A percentile compares a stretch with the other conserved stretches of the same genome.
Conservation (phyloP, 140 eudicot species). For the Erigeron philadelphicus region DNA sequence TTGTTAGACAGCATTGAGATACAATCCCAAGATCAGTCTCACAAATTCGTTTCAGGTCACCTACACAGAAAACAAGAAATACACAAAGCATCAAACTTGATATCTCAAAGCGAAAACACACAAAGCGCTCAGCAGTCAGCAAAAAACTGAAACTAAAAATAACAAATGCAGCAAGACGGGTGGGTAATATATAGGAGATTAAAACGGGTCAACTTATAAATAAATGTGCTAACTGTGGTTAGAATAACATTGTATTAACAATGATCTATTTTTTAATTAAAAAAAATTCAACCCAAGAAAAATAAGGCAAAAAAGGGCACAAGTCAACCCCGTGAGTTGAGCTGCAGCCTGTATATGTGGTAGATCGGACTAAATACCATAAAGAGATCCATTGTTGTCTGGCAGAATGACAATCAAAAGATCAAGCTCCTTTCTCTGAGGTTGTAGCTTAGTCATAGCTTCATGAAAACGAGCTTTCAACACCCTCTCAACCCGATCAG, state of each 20-base stretch:
- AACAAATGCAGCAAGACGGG: too few species aligned
- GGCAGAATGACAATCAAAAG: slow-evolving; percentile 77
- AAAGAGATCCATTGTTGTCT: slow-evolving; percentile 84
- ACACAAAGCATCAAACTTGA: not conserved
- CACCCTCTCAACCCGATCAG: slow-evolving; percentile 79
- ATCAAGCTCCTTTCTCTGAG: slow-evolving; percentile 67
- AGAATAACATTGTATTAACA: not conserved
- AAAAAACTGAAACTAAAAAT: not conserved
- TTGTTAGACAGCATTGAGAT: slow-evolving; percentile 86
- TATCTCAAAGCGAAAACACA: too few species aligned
- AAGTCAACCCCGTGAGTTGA: not conserved
- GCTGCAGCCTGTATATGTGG: not conserved
- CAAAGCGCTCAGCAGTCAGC: not conserved
- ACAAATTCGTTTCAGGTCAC: slow-evolving; percentile 82
- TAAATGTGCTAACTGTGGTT: not conserved
- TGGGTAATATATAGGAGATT: too few species aligned
- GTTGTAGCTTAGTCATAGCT: slow-evolving; percentile 54
- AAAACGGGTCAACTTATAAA: not conserved
- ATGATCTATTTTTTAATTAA: not conserved
- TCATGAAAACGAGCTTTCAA: slow-evolving; percentile 66
- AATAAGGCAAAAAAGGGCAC: not conserved
- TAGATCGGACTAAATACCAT: slow-evolving; percentile 42
- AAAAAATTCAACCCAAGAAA: not conserved
- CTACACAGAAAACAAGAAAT: slow-evolving; percentile 26
- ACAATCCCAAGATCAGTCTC: slow-evolving; percentile 97